Evolutionary conservation across 805 yeast genomes (phyloP).

Genomic region (Candida chauliodis): DNA sequence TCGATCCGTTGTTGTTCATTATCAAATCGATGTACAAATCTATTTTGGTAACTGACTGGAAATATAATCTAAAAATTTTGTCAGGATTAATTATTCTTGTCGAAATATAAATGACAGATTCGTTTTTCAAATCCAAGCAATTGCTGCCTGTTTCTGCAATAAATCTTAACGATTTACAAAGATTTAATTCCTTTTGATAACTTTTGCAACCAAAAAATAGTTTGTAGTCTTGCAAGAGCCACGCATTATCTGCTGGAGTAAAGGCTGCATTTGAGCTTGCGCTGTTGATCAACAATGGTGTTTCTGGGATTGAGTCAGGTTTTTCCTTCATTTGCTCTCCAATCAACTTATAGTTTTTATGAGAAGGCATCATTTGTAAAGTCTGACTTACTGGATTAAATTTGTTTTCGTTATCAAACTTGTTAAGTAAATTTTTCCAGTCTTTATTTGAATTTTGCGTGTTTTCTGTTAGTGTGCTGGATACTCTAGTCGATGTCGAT

Average conservation of each 20-base stretch:
- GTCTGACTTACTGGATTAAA: constrained; percentile 5
- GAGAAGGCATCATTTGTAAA: neutral
- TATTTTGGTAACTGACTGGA: neutral
- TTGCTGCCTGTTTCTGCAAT: neutral
- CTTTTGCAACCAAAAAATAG: constrained; percentile 6
- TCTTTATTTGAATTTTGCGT: too few species aligned
- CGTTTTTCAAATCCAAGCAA: constrained; percentile 1
- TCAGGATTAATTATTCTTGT: constrained; percentile 9
- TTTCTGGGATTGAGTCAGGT: neutral
- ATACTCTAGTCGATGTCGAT: neutral
- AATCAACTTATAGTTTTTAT: constrained; percentile 1
- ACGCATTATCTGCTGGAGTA: neutral
- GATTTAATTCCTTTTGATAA: constrained; percentile 6
- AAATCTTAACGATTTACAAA: constrained; percentile 9
- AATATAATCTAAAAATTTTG: constrained; percentile 6
- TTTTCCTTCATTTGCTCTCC: neutral
- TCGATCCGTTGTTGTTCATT: constrained; percentile 10
- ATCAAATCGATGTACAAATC: constrained; percentile 10
- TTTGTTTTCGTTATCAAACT: neutral
- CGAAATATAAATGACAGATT: constrained; percentile 7
- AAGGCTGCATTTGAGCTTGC: neutral
- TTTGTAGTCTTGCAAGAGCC: constrained; percentile 11
- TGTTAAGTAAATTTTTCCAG: neutral
- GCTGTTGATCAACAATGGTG: constrained; percentile 2
- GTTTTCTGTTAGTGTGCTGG: too few species aligned